These are phyloP conservation scores for Farysia itapuensis DNA, from an alignment of 1,284 basidiomycete species.

Conservation along the genomic window DNA sequence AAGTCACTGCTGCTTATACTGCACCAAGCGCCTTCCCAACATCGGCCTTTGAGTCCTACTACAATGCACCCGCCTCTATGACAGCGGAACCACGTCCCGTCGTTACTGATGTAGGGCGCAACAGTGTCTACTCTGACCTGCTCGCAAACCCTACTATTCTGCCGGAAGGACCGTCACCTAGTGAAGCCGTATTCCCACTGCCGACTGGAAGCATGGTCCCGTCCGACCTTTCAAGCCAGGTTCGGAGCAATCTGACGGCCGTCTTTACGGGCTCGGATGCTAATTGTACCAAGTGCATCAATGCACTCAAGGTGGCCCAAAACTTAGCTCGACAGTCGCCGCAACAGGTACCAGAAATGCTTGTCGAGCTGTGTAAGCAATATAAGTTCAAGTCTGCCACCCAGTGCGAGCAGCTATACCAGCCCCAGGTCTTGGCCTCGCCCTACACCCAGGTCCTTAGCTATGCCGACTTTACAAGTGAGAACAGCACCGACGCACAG, in stretches of 20 bases:
- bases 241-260: slow-evolving; percentile 61
- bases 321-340: slow-evolving; percentile 71
- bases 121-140: slow-evolving; percentile 61
- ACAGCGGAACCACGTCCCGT: slow-evolving; percentile 45
- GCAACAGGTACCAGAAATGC: slow-evolving; percentile 67
- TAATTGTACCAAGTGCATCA: slow-evolving; percentile 68
- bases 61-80: slow-evolving; percentile 30
- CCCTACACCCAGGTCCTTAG: slow-evolving; percentile 51
- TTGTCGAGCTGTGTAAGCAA: slow-evolving; percentile 68
- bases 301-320: slow-evolving; percentile 69
- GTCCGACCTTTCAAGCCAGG: slow-evolving; percentile 61
- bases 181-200: slow-evolving; percentile 44
- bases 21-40: slow-evolving; percentile 55
- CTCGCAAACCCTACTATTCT: slow-evolving; percentile 70
- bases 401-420: slow-evolving; percentile 46
- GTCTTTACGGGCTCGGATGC: slow-evolving; percentile 56
- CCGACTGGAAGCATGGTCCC: slow-evolving; percentile 52
- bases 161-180: slow-evolving; percentile 64
- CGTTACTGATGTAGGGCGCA: slow-evolving; percentile 41
- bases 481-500: slow-evolving; percentile 38
- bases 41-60: slow-evolving; percentile 46
- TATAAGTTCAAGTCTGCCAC: slow-evolving; percentile 67
- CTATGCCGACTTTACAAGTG: slow-evolving; percentile 46
- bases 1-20: slow-evolving; percentile 42
- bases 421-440: slow-evolving; percentile 33